These are phyloP conservation scores for Kurtzmaniella fragi DNA, from an alignment of 805 yeast genomes.

Conservation along the genomic window DNA sequence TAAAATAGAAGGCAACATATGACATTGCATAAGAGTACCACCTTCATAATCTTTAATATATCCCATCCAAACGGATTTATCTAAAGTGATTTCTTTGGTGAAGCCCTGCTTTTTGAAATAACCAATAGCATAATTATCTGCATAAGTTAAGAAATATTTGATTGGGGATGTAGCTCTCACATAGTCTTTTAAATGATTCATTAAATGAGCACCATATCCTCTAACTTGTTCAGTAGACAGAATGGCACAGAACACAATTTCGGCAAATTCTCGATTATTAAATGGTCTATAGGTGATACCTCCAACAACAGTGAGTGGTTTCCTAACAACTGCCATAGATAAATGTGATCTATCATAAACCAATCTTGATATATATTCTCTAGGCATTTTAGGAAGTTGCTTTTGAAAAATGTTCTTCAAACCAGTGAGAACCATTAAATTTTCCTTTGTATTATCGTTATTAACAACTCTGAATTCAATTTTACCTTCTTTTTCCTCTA, in stretches of 20 bases:
- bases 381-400: constrained; percentile 98
- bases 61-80: constrained; percentile 92
- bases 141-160: constrained; percentile 86
- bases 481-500: constrained; percentile 88
- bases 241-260: constrained; percentile 97
- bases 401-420: constrained; percentile 93
- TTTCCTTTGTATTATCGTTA: constrained; percentile 85
- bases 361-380: constrained; percentile 89
- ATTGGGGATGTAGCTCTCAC: constrained; percentile 84
- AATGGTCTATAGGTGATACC: constrained; percentile 97
- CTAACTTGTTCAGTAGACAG: constrained; percentile 96
- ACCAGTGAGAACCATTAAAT: constrained; percentile 89
- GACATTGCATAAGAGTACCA: constrained; percentile 96
- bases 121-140: constrained; percentile 98
- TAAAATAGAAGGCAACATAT: constrained; percentile 77
- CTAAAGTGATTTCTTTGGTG: constrained; percentile 87
- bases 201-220: constrained; percentile 97
- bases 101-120: constrained; percentile 98
- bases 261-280: constrained; percentile 87
- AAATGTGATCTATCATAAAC: constrained; percentile 93
- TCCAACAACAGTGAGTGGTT: constrained; percentile 93
- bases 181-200: constrained; percentile 97
- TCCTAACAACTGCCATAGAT: constrained; percentile 92
- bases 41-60: constrained; percentile 99
- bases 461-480: constrained; percentile 96